A percentile compares a stretch with the other conserved stretches of the same genome.
Evolutionary conservation across 495 filamentous ascomycete species (phyloP).

Genomic region (Rostrohypoxylon terebratum): DNA sequence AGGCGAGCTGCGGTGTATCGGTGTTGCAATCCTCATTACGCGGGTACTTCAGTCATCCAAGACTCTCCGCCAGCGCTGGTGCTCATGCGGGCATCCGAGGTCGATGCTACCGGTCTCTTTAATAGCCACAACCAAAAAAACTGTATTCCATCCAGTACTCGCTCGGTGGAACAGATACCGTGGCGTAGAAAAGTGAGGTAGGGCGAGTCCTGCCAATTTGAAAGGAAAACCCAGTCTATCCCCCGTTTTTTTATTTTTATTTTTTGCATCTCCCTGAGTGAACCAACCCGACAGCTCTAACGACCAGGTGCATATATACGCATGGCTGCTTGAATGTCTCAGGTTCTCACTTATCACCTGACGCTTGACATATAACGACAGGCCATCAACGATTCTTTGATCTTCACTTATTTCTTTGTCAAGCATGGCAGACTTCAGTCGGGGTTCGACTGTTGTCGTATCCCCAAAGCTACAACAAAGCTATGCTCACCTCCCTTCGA

Average conservation of each 20-base stretch:
- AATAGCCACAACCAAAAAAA: slow-evolving; percentile 37
- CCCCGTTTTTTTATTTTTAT: slow-evolving; percentile 34
- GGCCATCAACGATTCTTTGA: slow-evolving; percentile 14
- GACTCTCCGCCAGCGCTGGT: slow-evolving; percentile 35
- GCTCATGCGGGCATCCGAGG: slow-evolving; percentile 44
- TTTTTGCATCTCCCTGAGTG: slow-evolving; percentile 27
- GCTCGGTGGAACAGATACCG: slow-evolving; percentile 34
- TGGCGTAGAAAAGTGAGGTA: slow-evolving; percentile 28
- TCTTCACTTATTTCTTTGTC: slow-evolving; percentile 26
- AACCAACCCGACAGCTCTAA: slow-evolving; percentile 31
- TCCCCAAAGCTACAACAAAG: slow-evolving; percentile 38
- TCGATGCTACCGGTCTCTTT: slow-evolving; percentile 40
- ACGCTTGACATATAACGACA: slow-evolving; percentile 45
- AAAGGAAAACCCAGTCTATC: slow-evolving; percentile 37
- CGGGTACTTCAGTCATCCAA: slow-evolving; percentile 42
- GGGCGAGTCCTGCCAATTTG: slow-evolving; percentile 35
- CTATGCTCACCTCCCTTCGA: slow-evolving; percentile 18
- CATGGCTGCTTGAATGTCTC: slow-evolving; percentile 48
- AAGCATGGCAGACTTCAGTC: slow-evolving; percentile 40
- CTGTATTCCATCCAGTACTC: slow-evolving; percentile 40
- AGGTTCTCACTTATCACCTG: slow-evolving; percentile 40
- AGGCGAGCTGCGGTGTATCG: slow-evolving; percentile 47
- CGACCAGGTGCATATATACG: slow-evolving; percentile 43
- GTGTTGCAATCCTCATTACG: slow-evolving; percentile 42
- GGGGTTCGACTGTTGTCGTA: slow-evolving; percentile 38